These are phyloP conservation scores for Solanum bukasovii DNA, from an alignment of 257 asterid genomes.

Conservation along the genomic window DNA sequence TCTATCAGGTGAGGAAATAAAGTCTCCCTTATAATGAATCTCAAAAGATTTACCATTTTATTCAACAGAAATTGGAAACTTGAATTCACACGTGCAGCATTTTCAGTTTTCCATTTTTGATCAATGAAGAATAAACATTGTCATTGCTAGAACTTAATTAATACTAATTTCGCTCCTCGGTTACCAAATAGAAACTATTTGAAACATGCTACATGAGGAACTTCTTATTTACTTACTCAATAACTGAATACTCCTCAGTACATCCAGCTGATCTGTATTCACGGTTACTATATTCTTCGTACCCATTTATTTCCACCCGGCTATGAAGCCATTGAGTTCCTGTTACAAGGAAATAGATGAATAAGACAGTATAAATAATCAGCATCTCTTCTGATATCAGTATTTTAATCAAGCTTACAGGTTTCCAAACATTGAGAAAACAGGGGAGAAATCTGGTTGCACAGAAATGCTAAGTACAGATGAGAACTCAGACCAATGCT, in stretches of 20 bases:
- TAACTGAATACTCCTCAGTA: conserved; percentile 72
- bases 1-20: background rate
- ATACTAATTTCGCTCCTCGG: background rate
- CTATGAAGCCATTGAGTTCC: conserved; percentile 98
- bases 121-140: background rate
- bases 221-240: conserved; percentile 44
- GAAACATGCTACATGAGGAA: background rate
- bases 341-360: conserved; percentile 16
- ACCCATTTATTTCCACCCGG: conserved; percentile 72
- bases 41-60: background rate
- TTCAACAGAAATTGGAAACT: background rate
- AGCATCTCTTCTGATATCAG: background rate
- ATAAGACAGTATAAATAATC: background rate
- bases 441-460: background rate
- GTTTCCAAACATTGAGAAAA: background rate
- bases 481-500: background rate
- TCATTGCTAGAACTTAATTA: background rate
- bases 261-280: conserved; percentile 93
- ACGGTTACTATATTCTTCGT: conserved; percentile 82
- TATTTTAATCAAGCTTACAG: background rate
- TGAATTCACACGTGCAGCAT: background rate
- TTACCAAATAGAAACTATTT: background rate
- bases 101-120: background rate
- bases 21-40: background rate
- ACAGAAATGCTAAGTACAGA: background rate